A percentile compares a stretch with the other conserved stretches of the same genome.
phyloP scores from a whole-genome alignment of 129 eudicot genomes.

The Sambucus nigra region DNA sequence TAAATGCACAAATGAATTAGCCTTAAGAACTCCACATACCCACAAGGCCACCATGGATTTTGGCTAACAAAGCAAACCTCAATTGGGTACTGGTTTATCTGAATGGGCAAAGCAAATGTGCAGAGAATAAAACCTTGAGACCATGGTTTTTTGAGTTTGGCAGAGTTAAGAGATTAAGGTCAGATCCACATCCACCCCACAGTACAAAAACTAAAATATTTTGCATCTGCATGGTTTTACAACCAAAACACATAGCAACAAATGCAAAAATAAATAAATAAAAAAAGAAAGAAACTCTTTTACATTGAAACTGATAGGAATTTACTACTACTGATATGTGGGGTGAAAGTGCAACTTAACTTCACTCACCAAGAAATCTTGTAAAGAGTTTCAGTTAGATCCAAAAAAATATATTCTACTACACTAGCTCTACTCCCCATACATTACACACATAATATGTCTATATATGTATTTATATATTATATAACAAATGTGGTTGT shows the following conservation, averaged over 20 bases:
- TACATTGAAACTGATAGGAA: conserved; percentile 27
- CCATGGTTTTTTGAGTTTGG: conserved; percentile 39
- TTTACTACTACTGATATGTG: conserved; percentile 18
- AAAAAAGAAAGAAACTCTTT: not conserved
- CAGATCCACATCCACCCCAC: conserved; percentile 63
- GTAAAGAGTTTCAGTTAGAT: conserved; percentile 43
- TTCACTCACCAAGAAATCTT: conserved; percentile 33
- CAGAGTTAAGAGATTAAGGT: conserved; percentile 27
- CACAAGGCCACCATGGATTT: not conserved
- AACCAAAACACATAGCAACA: conserved; percentile 17
- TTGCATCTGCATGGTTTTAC: conserved; percentile 25
- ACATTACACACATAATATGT: conserved; percentile 1
- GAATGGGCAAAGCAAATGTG: conserved; percentile 18
- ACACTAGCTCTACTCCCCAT: conserved; percentile 17
- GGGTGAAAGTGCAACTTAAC: conserved; percentile 14
- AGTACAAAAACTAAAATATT: conserved; percentile 15
- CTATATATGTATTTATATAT: too few relatives aligned
- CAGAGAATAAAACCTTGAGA: conserved; percentile 57
- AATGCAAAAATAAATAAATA: conserved; percentile 25
- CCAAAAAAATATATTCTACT: conserved; percentile 10
- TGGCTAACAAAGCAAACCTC: conserved; percentile 3
- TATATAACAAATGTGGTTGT: too few relatives aligned
- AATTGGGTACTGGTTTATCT: conserved; percentile 12
- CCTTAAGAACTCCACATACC: conserved; percentile 12
- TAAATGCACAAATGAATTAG: conserved; percentile 11